These are phyloP conservation scores for Vitis vinifera DNA, from an alignment of 164 flowering plant species.

Conservation along the genomic window ASM3070453v1 NC_081817.1:5353001-5353500, in stretches of 20 bases:
- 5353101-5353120: slow-evolving; percentile 11
- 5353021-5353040: slow-evolving; percentile 14
- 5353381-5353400: slow-evolving; percentile 9
- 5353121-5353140: slow-evolving; percentile 16
- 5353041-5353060: slow-evolving; percentile 20
- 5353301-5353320: slow-evolving; percentile 9
- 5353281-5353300: slow-evolving; percentile 3
- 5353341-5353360: slow-evolving; percentile 3
- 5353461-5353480: slow-evolving; percentile 6
- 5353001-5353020: slow-evolving; percentile 18
- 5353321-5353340: slow-evolving; percentile 9
- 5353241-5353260: slow-evolving; percentile 2
- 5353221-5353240: slow-evolving; percentile 17
- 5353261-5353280: slow-evolving; percentile 7
- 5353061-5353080: slow-evolving; percentile 10
- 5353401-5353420: background rate
- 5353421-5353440: background rate
- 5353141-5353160: slow-evolving; percentile 16
- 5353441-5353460: slow-evolving; percentile 2
- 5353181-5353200: slow-evolving; percentile 13
- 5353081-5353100: slow-evolving; percentile 28
- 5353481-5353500: slow-evolving; percentile 10
- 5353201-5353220: slow-evolving; percentile 3
- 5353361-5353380: slow-evolving; percentile 7
- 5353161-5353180: slow-evolving; percentile 19